Evolutionary conservation across 768 basidiomycete species (phyloP), one percentile per base, ranked within the genome.

Genomic region (Phaeotremella fagi): DNA sequence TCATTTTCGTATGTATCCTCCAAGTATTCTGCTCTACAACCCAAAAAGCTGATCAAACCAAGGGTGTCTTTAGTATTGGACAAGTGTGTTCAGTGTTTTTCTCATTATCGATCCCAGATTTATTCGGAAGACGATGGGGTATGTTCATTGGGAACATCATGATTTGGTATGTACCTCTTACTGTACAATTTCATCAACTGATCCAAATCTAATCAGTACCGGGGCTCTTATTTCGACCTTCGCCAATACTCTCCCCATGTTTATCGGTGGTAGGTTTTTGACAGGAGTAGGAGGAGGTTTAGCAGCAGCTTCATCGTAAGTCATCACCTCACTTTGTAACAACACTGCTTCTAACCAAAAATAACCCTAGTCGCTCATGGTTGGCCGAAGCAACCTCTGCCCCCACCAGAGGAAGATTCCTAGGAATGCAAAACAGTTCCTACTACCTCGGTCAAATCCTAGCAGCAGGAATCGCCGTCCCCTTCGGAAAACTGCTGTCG

Each of bases 401-500:
- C 15, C 75, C 78, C 38, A 73, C 75, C 23, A 77, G 81, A 27
- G 81, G 81, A 24, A 77, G 79, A 29, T 81, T 77, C 57, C 72
- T 82, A 36, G 81, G 81, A 3, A 77, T 81, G 49, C 65, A 80
- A 41, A 81, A 81, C 61, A 80, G 79, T 14, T 81, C 80, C 63
- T 80, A 75, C 63, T 80, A 81, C 60, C 75, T 81, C 35, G 81
- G 81, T 9, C 81, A 81, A 61, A 81, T 82, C 67, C 68, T 77
- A 25, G 81, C 81, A 1, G 79, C 78, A 16, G 81, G 81, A 3
- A 80, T 82, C 78, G 79, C 81, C 76, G 78, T 82, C 12, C 71
- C 79, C 1, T 81, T 79, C 16, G 80, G 80, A 11, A 75, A 69
- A 51, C 78, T 68, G 53, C 33, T 63, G 11, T 78, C 62, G 44